Percentiles rank a stretch among this genome's conserved stretches.
Evolutionary conservation across 2,329 filamentous ascomycete genomes (phyloP).

Genomic region (Paraconiothyrium sp.): DNA sequence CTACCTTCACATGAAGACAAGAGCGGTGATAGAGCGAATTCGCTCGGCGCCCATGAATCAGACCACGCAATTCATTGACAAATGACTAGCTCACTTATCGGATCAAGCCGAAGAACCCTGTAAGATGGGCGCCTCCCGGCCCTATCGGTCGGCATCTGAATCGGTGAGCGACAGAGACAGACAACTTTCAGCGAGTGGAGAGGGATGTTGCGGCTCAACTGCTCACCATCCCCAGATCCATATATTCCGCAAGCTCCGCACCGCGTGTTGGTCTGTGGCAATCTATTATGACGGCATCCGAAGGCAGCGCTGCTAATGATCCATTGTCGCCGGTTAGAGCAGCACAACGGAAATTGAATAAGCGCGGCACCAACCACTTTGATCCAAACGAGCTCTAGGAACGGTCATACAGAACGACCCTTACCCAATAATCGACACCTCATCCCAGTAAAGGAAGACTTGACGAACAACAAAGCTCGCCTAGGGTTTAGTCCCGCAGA

Average conservation of each 20-base stretch:
- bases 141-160: conserved; percentile 8
- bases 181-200: neutral
- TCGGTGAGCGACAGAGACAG: conserved; percentile 15
- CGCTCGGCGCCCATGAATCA: neutral
- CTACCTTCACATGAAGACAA: neutral
- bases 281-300: conserved; percentile 8
- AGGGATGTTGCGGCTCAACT: conserved; percentile 1
- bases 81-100: neutral
- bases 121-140: neutral
- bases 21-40: neutral
- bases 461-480: neutral
- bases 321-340: conserved; percentile 13
- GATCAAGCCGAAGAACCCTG: neutral
- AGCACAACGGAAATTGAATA: conserved; percentile 8
- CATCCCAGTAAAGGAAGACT: conserved; percentile 4
- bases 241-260: neutral
- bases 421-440: neutral
- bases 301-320: conserved; percentile 15
- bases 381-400: neutral
- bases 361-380: neutral
- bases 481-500: conserved; percentile 9
- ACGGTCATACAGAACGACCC: neutral
- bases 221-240: conserved; percentile 8
- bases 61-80: neutral
- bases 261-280: conserved; percentile 3